Conservation (phyloP, 78 protist species). For the Protostelium mycophagum region DNA sequence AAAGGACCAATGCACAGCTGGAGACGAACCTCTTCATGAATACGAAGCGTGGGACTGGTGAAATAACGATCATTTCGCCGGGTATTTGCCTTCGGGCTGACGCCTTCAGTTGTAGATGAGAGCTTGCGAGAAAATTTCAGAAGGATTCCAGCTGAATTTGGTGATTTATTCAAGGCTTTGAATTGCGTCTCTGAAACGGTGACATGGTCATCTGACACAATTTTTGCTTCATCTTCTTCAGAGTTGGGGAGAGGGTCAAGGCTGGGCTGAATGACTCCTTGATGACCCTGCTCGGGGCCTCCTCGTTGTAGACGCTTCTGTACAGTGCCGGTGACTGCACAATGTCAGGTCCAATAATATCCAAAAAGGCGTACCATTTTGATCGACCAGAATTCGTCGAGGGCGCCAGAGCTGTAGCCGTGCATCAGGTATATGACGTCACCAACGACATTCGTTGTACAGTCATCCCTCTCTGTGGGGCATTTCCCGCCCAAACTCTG, state of each 20-base stretch:
- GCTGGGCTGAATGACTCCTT: background rate
- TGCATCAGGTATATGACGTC: slow-evolving; percentile 54
- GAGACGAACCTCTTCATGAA: too few species aligned
- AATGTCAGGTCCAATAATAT: background rate
- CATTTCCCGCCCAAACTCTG: slow-evolving; percentile 19
- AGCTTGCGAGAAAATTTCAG: background rate
- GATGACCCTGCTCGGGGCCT: background rate
- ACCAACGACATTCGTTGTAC: slow-evolving; percentile 51
- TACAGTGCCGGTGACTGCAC: background rate
- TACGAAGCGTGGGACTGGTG: too few species aligned
- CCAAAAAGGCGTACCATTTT: background rate
- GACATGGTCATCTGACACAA: background rate
- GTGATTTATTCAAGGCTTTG: background rate
- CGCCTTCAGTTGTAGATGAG: too few species aligned
- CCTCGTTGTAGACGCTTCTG: background rate
- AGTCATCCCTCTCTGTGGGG: slow-evolving; percentile 54
- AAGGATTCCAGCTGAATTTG: background rate
- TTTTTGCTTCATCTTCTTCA: background rate
- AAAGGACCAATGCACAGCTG: too few species aligned
- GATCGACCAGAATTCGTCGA: slow-evolving; percentile 23
- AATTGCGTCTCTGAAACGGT: background rate
- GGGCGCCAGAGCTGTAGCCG: slow-evolving; percentile 53
- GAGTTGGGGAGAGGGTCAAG: background rate
- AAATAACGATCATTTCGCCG: too few species aligned
- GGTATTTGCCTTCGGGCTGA: too few species aligned